A percentile compares a stretch with the other conserved stretches of the same genome.
These are phyloP conservation scores for Fusarium goolgardi DNA, from an alignment of 2,329 filamentous ascomycete genomes.

Conservation along the genomic window DNA sequence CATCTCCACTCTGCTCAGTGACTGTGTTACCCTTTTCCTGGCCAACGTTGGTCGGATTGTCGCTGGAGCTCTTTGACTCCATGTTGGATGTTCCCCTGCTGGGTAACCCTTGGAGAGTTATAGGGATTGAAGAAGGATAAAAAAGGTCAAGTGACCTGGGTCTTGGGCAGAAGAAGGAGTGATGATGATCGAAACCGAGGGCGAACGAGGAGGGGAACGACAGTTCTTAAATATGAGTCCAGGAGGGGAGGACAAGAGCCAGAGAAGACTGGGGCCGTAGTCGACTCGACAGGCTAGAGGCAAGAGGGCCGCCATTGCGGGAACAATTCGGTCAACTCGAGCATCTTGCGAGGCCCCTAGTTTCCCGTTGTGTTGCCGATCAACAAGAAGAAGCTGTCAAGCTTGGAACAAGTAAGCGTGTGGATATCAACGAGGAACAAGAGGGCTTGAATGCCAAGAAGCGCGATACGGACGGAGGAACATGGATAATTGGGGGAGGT, in stretches of 20 bases:
- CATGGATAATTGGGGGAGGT: conserved; percentile 43
- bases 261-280: conserved; percentile 11
- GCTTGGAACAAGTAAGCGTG: conserved; percentile 15
- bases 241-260: conserved; percentile 11
- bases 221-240: conserved; percentile 38
- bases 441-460: conserved; percentile 37
- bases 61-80: conserved; percentile 37
- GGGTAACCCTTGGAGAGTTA: conserved; percentile 9
- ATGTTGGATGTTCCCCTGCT: conserved; percentile 33
- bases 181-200: conserved; percentile 17
- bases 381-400: conserved; percentile 21
- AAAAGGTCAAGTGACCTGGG: conserved; percentile 35
- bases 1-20: conserved; percentile 35
- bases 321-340: conserved; percentile 15
- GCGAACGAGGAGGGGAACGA: conserved; percentile 15
- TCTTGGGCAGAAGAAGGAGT: conserved; percentile 23
- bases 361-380: conserved; percentile 29
- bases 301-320: conserved; percentile 18
- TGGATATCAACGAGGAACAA: conserved; percentile 23
- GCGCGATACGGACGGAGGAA: conserved; percentile 41
- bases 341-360: conserved; percentile 21
- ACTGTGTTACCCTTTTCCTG: conserved; percentile 40
- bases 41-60: conserved; percentile 40
- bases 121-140: conserved; percentile 24
- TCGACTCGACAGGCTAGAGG: conserved; percentile 2